Evolutionary conservation across 352 stramenopile species (phyloP).

Genomic region (Pythium folliculosum): DNA sequence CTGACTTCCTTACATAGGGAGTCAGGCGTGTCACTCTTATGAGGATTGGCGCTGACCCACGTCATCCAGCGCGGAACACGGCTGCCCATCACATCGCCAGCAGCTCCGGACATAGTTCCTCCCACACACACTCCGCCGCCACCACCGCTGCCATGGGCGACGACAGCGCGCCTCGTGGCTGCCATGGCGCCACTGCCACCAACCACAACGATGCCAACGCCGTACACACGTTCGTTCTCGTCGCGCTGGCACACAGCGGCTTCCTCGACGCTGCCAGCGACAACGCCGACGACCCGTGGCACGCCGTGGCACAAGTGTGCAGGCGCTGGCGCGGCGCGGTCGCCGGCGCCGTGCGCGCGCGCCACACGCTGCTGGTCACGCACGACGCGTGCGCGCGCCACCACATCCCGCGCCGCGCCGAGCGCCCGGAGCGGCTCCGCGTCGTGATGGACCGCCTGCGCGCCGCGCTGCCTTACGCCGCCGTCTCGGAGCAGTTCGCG

Average conservation of each 20-base stretch:
- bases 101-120: neutral
- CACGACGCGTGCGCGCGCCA: conserved; percentile 55
- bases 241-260: conserved; percentile 8
- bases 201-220: neutral
- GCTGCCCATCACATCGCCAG: too few species aligned
- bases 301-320: conserved; percentile 22
- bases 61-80: neutral
- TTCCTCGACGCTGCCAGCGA: neutral
- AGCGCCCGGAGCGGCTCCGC: conserved; percentile 58
- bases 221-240: conserved; percentile 9
- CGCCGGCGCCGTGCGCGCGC: conserved; percentile 30
- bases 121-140: too few species aligned
- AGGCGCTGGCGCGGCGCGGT: conserved; percentile 35
- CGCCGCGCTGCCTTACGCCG: conserved; percentile 38
- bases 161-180: neutral
- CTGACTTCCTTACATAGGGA: neutral
- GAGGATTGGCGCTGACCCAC: neutral
- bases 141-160: neutral
- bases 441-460: conserved; percentile 40
- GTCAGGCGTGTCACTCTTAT: neutral
- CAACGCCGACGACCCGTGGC: neutral
- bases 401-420: conserved; percentile 38
- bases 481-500: conserved; percentile 29
- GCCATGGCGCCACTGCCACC: neutral
- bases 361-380: conserved; percentile 45